These are phyloP conservation scores for Oryza brachyantha DNA, from an alignment of 176 grass and related monocot species.

Conservation along the genomic window DNA sequence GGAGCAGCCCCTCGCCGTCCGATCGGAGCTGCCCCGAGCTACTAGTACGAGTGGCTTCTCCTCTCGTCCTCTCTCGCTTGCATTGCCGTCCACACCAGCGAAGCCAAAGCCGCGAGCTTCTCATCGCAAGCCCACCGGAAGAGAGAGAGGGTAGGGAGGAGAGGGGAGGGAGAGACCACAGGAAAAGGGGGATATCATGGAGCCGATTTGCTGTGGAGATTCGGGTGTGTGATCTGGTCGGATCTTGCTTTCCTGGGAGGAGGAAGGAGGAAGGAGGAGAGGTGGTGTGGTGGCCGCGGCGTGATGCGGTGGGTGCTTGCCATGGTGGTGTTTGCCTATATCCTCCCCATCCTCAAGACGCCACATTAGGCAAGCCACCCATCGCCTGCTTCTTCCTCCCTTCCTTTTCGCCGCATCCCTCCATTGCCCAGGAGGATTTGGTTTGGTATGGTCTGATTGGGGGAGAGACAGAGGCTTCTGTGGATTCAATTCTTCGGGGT, in stretches of 20 bases:
- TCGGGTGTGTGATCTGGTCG: slow-evolving; percentile 72
- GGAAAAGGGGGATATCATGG: slow-evolving; percentile 53
- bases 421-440: neutral
- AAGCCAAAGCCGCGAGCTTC: slow-evolving; percentile 25
- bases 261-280: neutral
- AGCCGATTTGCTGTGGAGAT: slow-evolving; percentile 68
- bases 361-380: slow-evolving; percentile 38
- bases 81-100: neutral
- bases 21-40: neutral
- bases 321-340: slow-evolving; percentile 19
- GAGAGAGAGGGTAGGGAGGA: neutral
- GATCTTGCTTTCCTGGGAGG: slow-evolving; percentile 61
- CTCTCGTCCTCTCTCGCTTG: neutral
- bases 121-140: neutral
- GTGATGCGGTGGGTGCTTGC: slow-evolving; percentile 19
- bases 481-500: neutral
- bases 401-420: neutral
- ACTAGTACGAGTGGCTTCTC: neutral
- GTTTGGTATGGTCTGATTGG: neutral
- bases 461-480: neutral
- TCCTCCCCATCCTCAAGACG: slow-evolving; percentile 14
- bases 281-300: neutral
- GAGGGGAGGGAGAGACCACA: slow-evolving; percentile 32
- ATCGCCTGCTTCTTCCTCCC: neutral
- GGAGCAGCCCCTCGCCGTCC: neutral